A percentile compares a stretch with the other conserved stretches of the same genome.
These are phyloP conservation scores for Salvia miltiorrhiza DNA, from an alignment of 257 asterid species.

Conservation along the genomic window DNA sequence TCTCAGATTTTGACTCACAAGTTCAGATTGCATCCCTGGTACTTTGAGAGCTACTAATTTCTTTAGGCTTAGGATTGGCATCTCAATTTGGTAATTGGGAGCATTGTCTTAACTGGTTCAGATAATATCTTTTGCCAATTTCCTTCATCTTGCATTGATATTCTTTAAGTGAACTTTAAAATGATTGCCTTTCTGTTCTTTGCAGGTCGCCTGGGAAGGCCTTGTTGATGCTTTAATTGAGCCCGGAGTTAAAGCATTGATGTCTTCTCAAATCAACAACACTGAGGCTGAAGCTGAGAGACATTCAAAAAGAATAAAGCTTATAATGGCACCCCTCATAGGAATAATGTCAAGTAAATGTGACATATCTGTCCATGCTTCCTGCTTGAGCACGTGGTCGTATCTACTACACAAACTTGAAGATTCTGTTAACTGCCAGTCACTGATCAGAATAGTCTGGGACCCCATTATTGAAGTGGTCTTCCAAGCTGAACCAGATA, in stretches of 20 bases:
- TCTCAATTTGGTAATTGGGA: conserved; percentile 1
- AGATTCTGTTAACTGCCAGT: conserved; percentile 40
- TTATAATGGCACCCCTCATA: conserved; percentile 65
- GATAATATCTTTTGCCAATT: conserved; percentile 3
- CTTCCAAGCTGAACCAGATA: conserved; percentile 54
- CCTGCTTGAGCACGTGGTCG: conserved; percentile 85
- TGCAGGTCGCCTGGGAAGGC: conserved; percentile 84
- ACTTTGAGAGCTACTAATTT: conserved; percentile 12
- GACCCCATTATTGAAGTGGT: conserved; percentile 61
- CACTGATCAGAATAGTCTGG: conserved; percentile 50
- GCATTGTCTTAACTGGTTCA: conserved; percentile 1
- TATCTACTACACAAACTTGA: conserved; percentile 73
- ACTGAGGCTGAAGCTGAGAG: conserved; percentile 31
- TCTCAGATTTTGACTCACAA: conserved; percentile 69
- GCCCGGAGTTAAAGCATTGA: conserved; percentile 35
- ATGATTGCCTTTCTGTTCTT: conserved; percentile 16
- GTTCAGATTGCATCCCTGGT: conserved; percentile 84
- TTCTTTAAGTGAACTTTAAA: background rate
- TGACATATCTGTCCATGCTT: conserved; percentile 56
- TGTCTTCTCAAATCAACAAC: conserved; percentile 27
- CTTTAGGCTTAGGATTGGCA: background rate
- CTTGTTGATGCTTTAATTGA: conserved; percentile 60
- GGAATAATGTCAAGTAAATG: conserved; percentile 72
- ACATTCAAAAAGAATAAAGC: conserved; percentile 50
- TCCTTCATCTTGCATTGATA: background rate